Percentiles rank a stretch among this genome's conserved stretches.
These are phyloP conservation scores for Lumnitzera littorea DNA, from an alignment of 345 rosid genomes.

Conservation along the genomic window DNA sequence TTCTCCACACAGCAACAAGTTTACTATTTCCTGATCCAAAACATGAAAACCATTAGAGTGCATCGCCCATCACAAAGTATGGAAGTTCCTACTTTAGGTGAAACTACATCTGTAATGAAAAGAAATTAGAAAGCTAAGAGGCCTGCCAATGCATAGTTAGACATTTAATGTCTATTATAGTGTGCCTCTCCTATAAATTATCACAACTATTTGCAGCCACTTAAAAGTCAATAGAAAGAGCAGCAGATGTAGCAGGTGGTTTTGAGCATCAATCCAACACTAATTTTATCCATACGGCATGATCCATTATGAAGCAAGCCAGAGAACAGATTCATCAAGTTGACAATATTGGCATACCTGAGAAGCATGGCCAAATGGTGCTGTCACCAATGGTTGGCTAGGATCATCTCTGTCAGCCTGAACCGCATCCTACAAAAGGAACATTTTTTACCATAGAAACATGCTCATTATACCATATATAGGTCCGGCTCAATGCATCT, in stretches of 20 bases:
- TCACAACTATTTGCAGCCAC: too few relatives aligned
- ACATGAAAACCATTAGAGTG: conserved; percentile 1
- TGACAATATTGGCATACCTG: conserved; percentile 44
- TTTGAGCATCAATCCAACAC: too few relatives aligned
- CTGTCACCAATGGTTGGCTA: conserved; percentile 81
- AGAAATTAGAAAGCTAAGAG: too few relatives aligned
- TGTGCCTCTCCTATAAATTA: too few relatives aligned
- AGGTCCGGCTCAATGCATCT: too few relatives aligned
- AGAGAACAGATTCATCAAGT: not conserved
- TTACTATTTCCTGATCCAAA: conserved; percentile 82
- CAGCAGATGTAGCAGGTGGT: too few relatives aligned
- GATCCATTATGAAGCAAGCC: too few relatives aligned
- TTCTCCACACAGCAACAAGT: conserved; percentile 86
- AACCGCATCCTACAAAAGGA: conserved; percentile 48
- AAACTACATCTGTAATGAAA: not conserved
- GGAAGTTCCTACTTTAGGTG: not conserved
- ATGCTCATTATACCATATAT: not conserved
- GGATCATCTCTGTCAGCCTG: conserved; percentile 98
- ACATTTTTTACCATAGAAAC: not conserved
- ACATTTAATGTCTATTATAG: too few relatives aligned
- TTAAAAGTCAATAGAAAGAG: too few relatives aligned
- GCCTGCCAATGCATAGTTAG: too few relatives aligned
- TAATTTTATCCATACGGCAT: too few relatives aligned
- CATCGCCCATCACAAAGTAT: not conserved
- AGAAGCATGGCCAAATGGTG: conserved; percentile 99